These are phyloP conservation scores for Tuber umbilicatum DNA, from an alignment of 495 filamentous ascomycete species.

Conservation along the genomic window DNA sequence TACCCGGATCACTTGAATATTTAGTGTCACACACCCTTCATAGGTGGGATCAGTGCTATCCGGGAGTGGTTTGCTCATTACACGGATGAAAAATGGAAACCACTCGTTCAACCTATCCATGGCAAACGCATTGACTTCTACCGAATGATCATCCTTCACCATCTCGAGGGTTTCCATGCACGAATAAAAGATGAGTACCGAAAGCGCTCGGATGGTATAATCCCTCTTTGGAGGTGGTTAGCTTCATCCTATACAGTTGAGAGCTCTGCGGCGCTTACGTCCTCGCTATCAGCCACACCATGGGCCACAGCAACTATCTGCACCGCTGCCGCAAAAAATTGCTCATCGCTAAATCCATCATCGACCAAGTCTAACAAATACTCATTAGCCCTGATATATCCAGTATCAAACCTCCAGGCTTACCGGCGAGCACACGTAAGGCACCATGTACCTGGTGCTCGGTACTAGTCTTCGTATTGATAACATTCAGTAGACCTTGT, in stretches of 20 bases:
- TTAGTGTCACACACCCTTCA: slow-evolving; percentile 62
- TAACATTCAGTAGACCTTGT: slow-evolving; percentile 67
- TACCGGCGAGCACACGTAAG: slow-evolving; percentile 46
- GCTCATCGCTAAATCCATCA: slow-evolving; percentile 83
- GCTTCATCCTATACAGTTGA: neutral
- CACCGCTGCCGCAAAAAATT: slow-evolving; percentile 81
- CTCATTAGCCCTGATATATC: slow-evolving; percentile 57
- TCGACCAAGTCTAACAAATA: slow-evolving; percentile 66
- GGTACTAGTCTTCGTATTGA: slow-evolving; percentile 61
- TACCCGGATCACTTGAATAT: slow-evolving; percentile 80
- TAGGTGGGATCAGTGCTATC: slow-evolving; percentile 44
- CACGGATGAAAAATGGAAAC: slow-evolving; percentile 70
- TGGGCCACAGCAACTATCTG: slow-evolving; percentile 77
- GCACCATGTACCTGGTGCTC: slow-evolving; percentile 72
- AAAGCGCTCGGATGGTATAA: slow-evolving; percentile 67
- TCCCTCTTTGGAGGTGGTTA: slow-evolving; percentile 48
- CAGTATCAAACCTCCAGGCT: slow-evolving; percentile 12
- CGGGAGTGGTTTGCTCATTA: slow-evolving; percentile 58
- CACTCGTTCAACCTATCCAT: slow-evolving; percentile 73
- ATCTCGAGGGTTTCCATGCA: slow-evolving; percentile 95
- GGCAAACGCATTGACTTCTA: slow-evolving; percentile 76
- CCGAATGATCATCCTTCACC: slow-evolving; percentile 83
- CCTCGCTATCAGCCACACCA: slow-evolving; percentile 67
- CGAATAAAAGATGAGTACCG: slow-evolving; percentile 77
- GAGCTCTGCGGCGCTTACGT: slow-evolving; percentile 25